Evolutionary conservation across 805 yeast species (phyloP).

Genomic region (Lachancea thermotolerans): DNA sequence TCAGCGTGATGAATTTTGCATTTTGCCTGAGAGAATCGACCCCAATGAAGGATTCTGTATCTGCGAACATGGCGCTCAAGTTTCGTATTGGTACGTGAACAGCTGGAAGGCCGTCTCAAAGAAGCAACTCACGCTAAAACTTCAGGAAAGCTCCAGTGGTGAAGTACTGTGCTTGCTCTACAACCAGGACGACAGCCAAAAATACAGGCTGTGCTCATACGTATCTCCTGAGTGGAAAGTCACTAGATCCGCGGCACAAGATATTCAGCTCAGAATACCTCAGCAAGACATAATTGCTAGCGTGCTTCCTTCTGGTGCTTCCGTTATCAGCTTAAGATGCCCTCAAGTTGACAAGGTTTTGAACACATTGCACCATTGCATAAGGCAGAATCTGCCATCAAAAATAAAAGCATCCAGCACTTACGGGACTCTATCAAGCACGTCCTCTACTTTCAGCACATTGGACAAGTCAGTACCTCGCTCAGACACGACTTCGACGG

Average conservation of each 20-base stretch:
- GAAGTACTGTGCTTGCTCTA: slow-evolving; percentile 11
- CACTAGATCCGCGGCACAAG: slow-evolving; percentile 27
- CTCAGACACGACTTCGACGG: slow-evolving; percentile 8
- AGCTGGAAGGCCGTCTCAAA: slow-evolving; percentile 19
- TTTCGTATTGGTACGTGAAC: slow-evolving; percentile 22
- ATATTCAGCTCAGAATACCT: slow-evolving; percentile 24
- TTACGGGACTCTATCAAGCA: slow-evolving; percentile 20
- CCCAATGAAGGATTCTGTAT: slow-evolving; percentile 6
- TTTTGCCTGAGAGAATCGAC: slow-evolving; percentile 12
- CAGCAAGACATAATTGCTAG: slow-evolving; percentile 8
- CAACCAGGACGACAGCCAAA: slow-evolving; percentile 5
- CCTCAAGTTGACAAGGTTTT: slow-evolving; percentile 16
- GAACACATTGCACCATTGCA: slow-evolving; percentile 19
- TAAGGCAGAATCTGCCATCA: slow-evolving; percentile 13
- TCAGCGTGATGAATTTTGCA: slow-evolving; percentile 1
- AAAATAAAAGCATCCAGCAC: slow-evolving; percentile 22
- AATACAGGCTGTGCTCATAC: slow-evolving; percentile 13
- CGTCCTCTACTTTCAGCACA: slow-evolving; percentile 15
- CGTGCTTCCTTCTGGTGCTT: slow-evolving; percentile 9
- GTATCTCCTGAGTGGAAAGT: slow-evolving; percentile 20
- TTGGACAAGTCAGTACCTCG: slow-evolving; percentile 11
- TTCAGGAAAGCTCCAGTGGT: slow-evolving; percentile 4
- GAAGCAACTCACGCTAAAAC: slow-evolving; percentile 1
- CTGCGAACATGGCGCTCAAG: slow-evolving; percentile 15
- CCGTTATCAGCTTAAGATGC: slow-evolving; percentile 20